Evolutionary conservation across 2,329 filamentous ascomycete genomes (phyloP), one percentile per base, ranked within the genome.

Genomic region (Ophiostoma sp.): DNA sequence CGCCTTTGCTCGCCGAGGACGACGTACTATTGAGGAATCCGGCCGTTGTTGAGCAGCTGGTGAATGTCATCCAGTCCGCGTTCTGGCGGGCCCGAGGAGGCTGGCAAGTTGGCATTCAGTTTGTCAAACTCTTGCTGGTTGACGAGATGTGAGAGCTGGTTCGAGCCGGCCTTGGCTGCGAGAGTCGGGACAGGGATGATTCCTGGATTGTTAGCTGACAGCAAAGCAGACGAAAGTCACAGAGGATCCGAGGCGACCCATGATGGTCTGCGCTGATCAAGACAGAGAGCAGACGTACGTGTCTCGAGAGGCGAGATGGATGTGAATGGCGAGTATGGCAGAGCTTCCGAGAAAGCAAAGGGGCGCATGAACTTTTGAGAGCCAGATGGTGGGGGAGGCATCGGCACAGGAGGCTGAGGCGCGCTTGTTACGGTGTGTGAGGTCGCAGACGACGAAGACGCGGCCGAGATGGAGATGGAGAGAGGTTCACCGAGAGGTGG

Each of bases 261-360:
- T 1, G 13, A 4, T 11, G n/a, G 27, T 27, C 23, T 11, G 17
- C 10, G 10, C 27, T 31, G n/a, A 10, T 4, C 20, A n/a, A 13
- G 23, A 31, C 6, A 48, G 68, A 74, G 57, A n/a, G 23, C 52
- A 33, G 67, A 68, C 83, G 73, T 79, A 93, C 92, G 88, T 74
- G 90, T 86, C 78, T 90, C 87, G 78, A 94, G 92, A 2, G 92
- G 91, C 68, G 92, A 85, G 67, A 94, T 90, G 3, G 91, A 93
- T 67, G 89, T 91, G 77, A 94, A 89, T 33, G 92, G 92, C 68
- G 91, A 92, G 79, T 89, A 94, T n/a, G 91, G 90, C 65, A 95
- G 83, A 39, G 91, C 91, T 76, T 95, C 90, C 70, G 90, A 86
- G 15, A 95, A 85, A 3, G 85, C 86, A 76, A 89, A 87, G 1